Evolutionary conservation across 345 rosid genomes (phyloP).

Genomic region (Eucalyptus tenuipes): DNA sequence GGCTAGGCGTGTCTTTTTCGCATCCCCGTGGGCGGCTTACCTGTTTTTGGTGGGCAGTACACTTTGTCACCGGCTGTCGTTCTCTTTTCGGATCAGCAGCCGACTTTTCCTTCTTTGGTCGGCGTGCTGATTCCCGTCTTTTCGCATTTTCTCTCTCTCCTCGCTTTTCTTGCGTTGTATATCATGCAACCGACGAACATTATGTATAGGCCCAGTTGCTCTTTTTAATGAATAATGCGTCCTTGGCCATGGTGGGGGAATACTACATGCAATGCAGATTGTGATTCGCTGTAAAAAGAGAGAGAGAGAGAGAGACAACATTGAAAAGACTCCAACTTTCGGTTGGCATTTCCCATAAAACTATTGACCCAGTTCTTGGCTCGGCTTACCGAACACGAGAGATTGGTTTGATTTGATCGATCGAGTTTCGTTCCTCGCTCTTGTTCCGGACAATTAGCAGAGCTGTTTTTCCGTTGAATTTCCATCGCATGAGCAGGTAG

Average conservation of each 20-base stretch:
- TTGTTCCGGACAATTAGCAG: constrained; percentile 2
- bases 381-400: not conserved
- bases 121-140: constrained; percentile 7
- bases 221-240: not conserved
- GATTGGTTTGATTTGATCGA: not conserved
- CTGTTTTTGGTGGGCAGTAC: not conserved
- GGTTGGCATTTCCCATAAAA: not conserved
- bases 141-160: not conserved
- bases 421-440: not conserved
- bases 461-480: not conserved
- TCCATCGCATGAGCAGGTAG: constrained; percentile 2
- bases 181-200: not conserved
- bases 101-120: constrained; percentile 29
- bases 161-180: not conserved
- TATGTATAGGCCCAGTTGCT: not conserved
- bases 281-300: not conserved
- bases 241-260: not conserved
- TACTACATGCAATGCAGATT: constrained; percentile 28
- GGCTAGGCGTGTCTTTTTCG: not conserved
- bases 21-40: not conserved
- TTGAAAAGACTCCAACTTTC: constrained; percentile 1
- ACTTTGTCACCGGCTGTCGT: constrained; percentile 6
- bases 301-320: not conserved
- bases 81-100: constrained; percentile 15
- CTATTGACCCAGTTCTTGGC: not conserved